Conservation (phyloP, 768 basidiomycete genomes). For the Suillus brevipes region DNA sequence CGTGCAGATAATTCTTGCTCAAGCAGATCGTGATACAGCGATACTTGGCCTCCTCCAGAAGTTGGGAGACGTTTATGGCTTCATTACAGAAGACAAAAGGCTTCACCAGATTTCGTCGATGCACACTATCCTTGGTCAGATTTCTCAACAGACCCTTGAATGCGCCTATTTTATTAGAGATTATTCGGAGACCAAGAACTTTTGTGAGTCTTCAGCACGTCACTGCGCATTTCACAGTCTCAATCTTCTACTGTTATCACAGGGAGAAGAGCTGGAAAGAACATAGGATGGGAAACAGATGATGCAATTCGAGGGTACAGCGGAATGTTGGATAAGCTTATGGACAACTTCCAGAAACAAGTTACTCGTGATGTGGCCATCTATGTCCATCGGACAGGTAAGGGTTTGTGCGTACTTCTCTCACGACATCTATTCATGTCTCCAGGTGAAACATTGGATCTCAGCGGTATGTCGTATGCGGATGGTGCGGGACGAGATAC, state of each 20-base stretch:
- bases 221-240: background rate
- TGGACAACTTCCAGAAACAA: background rate
- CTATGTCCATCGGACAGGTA: background rate
- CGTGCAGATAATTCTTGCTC: background rate
- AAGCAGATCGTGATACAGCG: background rate
- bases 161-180: constrained; percentile 11
- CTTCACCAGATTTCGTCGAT: constrained; percentile 3
- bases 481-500: background rate
- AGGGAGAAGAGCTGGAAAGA: background rate
- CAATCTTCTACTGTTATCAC: background rate
- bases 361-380: background rate
- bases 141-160: background rate
- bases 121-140: background rate
- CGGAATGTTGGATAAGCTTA: background rate
- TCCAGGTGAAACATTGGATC: too few relatives aligned
- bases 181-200: constrained; percentile 3
- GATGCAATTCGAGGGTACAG: background rate
- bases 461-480: background rate
- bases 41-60: constrained; percentile 8
- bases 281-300: background rate
- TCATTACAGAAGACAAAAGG: constrained; percentile 1
- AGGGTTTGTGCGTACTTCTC: too few relatives aligned
- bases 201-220: constrained; percentile 9
- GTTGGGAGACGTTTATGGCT: constrained; percentile 7
- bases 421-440: too few relatives aligned